Evolutionary conservation across 2,329 filamentous ascomycete genomes (phyloP), one percentile per base, ranked within the genome.

Genomic region (Fusarium scirpi): DNA sequence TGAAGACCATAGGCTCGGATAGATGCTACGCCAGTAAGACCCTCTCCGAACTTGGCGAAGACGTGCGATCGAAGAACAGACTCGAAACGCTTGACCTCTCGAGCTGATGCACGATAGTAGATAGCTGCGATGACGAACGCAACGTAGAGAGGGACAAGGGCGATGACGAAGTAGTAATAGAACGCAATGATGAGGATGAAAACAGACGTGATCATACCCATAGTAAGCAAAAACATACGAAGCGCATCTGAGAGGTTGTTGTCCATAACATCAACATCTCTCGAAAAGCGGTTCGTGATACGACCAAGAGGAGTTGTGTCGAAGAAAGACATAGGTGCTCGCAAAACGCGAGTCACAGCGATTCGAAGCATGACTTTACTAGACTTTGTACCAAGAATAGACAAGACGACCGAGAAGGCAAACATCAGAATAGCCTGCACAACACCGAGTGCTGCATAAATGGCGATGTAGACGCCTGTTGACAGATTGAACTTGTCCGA

Each of bases 221-320:
- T 82, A 3, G 94, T 97, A 74, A 98, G 83, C 74, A 94, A 91
- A 83, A 95, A 98, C 90, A 98, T 97, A 70, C 95, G 90, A 81
- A 98, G 93, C 6, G 93, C 91, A 75, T 98, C 95, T 0, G 92
- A 92, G 45, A 98, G 82, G 62, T 90, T 93, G 79, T 97, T 97
- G 82, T 98, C 96, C 94, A 98, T 97, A 60, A 96, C 93, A 76
- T 98, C 94, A 43, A 98, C 92, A 76, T 99, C 96, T 73, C 95
- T 92, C 32, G 94, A 97, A 81, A 98, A 98, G 18, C 96, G 92
- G 79, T 98, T 98, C 24, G 94, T 97, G 78, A 98, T 98, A 40
- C 95, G 91, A 22, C 96, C 96, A 2, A 98, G 86, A 1, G 96
- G 96, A 1, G 96, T 98, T 0, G 96, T 98, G 76, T 99, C 96